Evolutionary conservation across 225 moss, liverwort and hornwort species (phyloP), one percentile per base, ranked within the genome.

Genomic region (Physcomitrium patens): DNA sequence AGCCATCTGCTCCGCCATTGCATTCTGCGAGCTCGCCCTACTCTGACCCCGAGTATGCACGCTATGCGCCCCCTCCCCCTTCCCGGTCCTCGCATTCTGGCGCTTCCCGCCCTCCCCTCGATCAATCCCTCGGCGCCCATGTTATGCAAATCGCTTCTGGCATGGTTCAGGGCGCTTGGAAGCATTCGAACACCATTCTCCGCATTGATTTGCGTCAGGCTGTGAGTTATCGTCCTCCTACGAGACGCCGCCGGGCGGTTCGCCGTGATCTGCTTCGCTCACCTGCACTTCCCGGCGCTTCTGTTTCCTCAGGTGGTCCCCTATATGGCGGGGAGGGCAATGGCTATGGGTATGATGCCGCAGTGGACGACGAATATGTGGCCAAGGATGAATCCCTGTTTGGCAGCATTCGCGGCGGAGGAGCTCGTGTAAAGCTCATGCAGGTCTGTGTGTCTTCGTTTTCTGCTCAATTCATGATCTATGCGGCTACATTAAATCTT

Each of bases 351-450:
- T 69, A 62, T 10, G 73, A 45, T 17, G 59, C 71, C 7, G 76
- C 26, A 15, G 68, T 22, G 63, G 72, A 73, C 3, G 83, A 75
- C 12, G 83, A 76, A 24, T 83, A 71, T 49, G 76, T 58, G 9
- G 76, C 78, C n/a, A 70, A 75, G 55, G 79, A 75, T 37, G 47
- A 20, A 3, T 72, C 79, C 24, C 63, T 77, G 49, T 73, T 78
- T 44, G 77, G 77, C 62, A 68, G 73, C 55, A 73, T 82, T 69
- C 67, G 76, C 27, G 80, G 76, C 17, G 84, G 80, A 15, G 84
- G 84, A 10, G 84, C 80, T 17, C 76, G 84, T 26, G 67, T 80
- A 15, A 84, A 84, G 77, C 77, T 84, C 48, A 45, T 84, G 84
- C 84, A 84, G 84, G 80, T 84, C 64, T 58, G 72, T 47, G 44